Evolutionary conservation across 2,329 filamentous ascomycete species (phyloP), one percentile per base, ranked within the genome.

Genomic region (Apiospora phragmitis): DNA sequence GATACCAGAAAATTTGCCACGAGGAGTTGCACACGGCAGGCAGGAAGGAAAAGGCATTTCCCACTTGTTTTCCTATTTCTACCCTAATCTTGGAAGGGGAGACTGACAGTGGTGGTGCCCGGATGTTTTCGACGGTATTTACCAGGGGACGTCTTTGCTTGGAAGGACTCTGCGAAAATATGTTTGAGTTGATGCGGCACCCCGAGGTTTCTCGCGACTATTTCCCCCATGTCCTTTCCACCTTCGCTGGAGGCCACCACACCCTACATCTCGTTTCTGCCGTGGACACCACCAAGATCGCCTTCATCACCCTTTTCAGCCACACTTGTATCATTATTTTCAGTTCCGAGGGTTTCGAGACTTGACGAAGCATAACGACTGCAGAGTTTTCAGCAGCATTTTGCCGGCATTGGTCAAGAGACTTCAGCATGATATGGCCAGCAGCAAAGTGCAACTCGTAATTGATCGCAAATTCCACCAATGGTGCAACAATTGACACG

Each of bases 261-360:
- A 69, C 74, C 74, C 71, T 70, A 71, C 72, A 69, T 71, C 74
- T 76, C 75, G 73, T 75, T 62, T 62, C 32, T 62, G 55, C 72
- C 75, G 76, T 79, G 76, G 76, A 74, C 75, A 74, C 76, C 76
- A 76, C 72, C 73, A 75, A 62, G 55, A 49, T 75, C 73, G 75
- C 75, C 74, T 74, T 76, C 72, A 72, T 73, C 72, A 70, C 71
- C 74, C 73, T 69, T 71, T 77, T 77, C 73, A 77, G 74, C 77
- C 74, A 77, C 77, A 77, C 78, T 77, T 80, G 79, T 80, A 80
- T 79, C 78, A 79, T 80, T 80, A 80, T 78, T 80, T 49, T 79
- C 72, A 74, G 72, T 75, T 75, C 73, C 76, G 77, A 75, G 74
- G 76, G 74, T 77, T 76, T 79, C 77, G 75, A 78, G 78, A 71